A percentile compares a stretch with the other conserved stretches of the same genome.
Evolutionary conservation across 345 rosid species (phyloP).

Genomic region (Eucalyptus cloeziana): DNA sequence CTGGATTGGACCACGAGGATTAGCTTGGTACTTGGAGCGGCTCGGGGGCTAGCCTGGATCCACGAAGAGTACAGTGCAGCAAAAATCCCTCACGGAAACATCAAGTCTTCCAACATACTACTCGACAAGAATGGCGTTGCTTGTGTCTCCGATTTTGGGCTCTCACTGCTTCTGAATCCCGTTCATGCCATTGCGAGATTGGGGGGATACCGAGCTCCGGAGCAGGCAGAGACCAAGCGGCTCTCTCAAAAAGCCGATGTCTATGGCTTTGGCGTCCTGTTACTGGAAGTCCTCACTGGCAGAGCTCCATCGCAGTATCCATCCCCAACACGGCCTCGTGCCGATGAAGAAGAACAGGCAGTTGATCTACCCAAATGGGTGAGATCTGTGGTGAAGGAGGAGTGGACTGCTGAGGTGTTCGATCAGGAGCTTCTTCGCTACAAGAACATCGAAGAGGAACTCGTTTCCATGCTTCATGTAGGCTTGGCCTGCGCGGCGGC

Average conservation of each 20-base stretch:
- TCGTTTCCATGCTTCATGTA: slow-evolving; percentile 86
- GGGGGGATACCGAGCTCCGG: slow-evolving; percentile 96
- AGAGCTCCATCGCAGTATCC: slow-evolving; percentile 66
- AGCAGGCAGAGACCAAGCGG: slow-evolving; percentile 66
- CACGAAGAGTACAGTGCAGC: slow-evolving; percentile 57
- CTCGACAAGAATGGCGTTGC: slow-evolving; percentile 89
- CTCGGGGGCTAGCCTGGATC: slow-evolving; percentile 73
- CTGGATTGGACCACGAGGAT: slow-evolving; percentile 98
- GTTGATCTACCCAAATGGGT: slow-evolving; percentile 93
- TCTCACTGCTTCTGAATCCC: slow-evolving; percentile 75
- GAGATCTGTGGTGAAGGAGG: slow-evolving; percentile 87
- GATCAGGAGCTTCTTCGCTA: slow-evolving; percentile 92
- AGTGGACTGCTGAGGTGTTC: slow-evolving; percentile 97
- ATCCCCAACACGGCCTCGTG: slow-evolving; percentile 52
- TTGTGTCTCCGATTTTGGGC: slow-evolving; percentile 75
- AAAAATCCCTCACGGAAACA: slow-evolving; percentile 79
- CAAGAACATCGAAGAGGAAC: slow-evolving; percentile 88
- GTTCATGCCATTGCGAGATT: slow-evolving; percentile 75
- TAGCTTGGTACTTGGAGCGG: slow-evolving; percentile 78
- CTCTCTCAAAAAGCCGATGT: slow-evolving; percentile 87
- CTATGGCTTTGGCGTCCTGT: slow-evolving; percentile 76
- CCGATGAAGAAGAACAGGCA: slow-evolving; percentile 42
- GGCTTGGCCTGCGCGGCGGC: slow-evolving; percentile 71
- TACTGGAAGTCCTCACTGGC: slow-evolving; percentile 83
- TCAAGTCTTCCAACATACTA: slow-evolving; percentile 70